Base-by-base conservation (phyloP, 805 yeast genomes). In the Yarrowia divulgata region DNA sequence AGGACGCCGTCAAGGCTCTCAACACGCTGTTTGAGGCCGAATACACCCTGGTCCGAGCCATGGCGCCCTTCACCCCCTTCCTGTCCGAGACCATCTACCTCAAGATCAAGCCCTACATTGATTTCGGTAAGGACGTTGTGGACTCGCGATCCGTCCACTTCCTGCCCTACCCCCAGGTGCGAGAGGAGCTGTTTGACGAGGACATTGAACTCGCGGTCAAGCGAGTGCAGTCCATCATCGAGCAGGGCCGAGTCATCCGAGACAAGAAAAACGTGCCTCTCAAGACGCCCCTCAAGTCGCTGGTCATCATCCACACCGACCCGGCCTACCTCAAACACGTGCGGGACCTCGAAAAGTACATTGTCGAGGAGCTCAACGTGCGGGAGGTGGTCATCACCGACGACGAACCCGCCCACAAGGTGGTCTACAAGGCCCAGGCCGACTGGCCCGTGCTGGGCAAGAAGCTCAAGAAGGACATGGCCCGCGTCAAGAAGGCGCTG, bases 1-100 rank as follows among this genome's bases (percentile, higher is more conserved):
- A 87, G 69, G 99, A 95, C 77, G 90, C 97, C 75, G 79, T 87
- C 74, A 86, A 85, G 75, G 97, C 97, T 60, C 85, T 95, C 76
- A 95, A 95, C 82, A 90, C 98, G 32, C 83, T 95, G 79, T 88
- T 93, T 69, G 97, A 93, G 79, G 97, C 95, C 42, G 83, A 93
- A 74, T 90, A 90, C 79, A 91, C 92, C 57, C 87, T 95, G 76
- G 89, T 87, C 66, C 88, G 98, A 78, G 96, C 97, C 62, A 94
- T 95, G 98, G 98, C 98, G 70, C 99, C 99, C 73, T 95, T 95
- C 82, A 93, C 98, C 67, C 99, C 99, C 73, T 96, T 89, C 85
- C 84, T 96, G 79, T 84, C 98, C 63, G 99, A 95, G 77, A 87
- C 86, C 76, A 90, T 95, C 74, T 95, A 93, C 82, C 89, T 87